Conservation (phyloP, 495 filamentous ascomycete genomes). For the Tuber umbilicatum region DNA sequence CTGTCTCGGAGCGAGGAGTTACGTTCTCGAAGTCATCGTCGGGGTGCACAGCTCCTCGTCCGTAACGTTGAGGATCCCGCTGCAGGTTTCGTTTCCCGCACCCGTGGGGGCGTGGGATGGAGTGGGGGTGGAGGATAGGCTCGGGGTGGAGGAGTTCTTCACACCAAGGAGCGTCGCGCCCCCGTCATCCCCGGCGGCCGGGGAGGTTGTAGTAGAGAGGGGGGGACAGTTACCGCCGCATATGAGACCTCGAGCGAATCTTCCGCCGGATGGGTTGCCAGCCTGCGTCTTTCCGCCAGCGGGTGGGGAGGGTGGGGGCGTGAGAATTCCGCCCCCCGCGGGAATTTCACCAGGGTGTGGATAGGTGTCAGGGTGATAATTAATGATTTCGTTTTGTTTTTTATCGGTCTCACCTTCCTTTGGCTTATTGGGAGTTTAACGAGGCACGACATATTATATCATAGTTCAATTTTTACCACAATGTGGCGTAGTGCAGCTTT, state of each 20-base stretch:
- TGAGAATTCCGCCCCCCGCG: slow-evolving; percentile 32
- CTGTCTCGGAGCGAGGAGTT: slow-evolving; percentile 74
- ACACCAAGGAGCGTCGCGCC: slow-evolving; percentile 46
- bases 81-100: slow-evolving; percentile 57
- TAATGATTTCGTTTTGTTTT: slow-evolving; percentile 3
- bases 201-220: slow-evolving; percentile 5
- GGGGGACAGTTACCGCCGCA: not conserved
- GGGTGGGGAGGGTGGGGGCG: not conserved
- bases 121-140: slow-evolving; percentile 39
- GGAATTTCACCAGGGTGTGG: slow-evolving; percentile 35
- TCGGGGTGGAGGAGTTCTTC: slow-evolving; percentile 48
- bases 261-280: slow-evolving; percentile 5
- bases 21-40: slow-evolving; percentile 64
- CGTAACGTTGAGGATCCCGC: slow-evolving; percentile 61
- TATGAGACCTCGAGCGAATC: not conserved
- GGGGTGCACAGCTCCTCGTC: slow-evolving; percentile 55
- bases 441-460: not conserved
- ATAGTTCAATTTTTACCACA: not conserved
- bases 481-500: not conserved
- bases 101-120: slow-evolving; percentile 41
- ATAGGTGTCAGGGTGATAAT: slow-evolving; percentile 17
- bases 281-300: not conserved
- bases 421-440: not conserved
- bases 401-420: slow-evolving; percentile 1
- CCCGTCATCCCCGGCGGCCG: slow-evolving; percentile 12